phyloP scores from a whole-genome alignment of 306 rosid genomes.

The Trichosanthes truncata region DNA sequence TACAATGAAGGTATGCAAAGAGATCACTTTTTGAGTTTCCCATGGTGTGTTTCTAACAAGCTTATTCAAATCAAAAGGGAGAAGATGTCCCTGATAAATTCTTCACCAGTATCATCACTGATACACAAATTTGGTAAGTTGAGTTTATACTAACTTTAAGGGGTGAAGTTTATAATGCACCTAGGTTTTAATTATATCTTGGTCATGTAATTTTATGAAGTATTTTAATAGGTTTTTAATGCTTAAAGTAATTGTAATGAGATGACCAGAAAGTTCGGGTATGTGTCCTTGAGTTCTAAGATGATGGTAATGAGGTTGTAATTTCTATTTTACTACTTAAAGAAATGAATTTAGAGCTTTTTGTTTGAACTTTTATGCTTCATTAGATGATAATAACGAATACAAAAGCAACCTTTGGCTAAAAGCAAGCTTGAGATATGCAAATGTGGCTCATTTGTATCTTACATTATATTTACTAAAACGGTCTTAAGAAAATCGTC shows the following conservation, averaged over 20 bases:
- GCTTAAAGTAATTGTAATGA: no score
- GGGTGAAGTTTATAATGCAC: no score
- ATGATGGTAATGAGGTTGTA: no score
- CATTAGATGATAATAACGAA: not conserved
- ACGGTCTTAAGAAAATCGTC: no score
- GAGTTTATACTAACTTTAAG: not conserved
- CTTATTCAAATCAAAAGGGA: conserved; percentile 22
- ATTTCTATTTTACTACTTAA: no score
- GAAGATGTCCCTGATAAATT: not conserved
- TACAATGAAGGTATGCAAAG: conserved; percentile 20
- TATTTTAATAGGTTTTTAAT: no score
- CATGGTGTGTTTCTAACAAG: conserved; percentile 28
- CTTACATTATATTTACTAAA: not conserved
- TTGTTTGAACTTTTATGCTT: no score
- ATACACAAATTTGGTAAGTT: not conserved
- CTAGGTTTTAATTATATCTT: not conserved
- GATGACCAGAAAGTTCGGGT: no score
- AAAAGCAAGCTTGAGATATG: not conserved
- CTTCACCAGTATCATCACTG: not conserved
- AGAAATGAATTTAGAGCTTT: no score
- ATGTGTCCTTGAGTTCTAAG: no score
- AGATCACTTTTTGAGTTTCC: conserved; percentile 29
- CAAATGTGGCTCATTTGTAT: not conserved
- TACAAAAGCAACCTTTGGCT: no score
- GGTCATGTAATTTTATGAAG: no score